Percentiles rank a stretch among this genome's conserved stretches.
phyloP scores from a whole-genome alignment of 805 yeast genomes.

The Yamadazyma takamatsuzukensis region DNA sequence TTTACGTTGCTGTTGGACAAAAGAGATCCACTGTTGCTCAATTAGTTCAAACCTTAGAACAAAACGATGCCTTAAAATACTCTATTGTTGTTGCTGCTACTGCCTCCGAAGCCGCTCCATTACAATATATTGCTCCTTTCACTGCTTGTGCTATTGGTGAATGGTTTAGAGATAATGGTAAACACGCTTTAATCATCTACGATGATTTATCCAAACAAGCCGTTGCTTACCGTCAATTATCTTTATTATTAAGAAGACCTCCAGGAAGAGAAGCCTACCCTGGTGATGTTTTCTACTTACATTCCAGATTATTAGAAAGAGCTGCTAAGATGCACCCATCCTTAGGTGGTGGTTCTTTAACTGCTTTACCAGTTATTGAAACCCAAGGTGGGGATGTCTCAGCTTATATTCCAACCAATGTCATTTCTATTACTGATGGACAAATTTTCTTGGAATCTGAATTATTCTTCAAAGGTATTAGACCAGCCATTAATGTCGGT shows the following conservation, averaged over 20 bases:
- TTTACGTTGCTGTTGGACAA: conserved; percentile 99
- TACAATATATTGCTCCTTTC: conserved; percentile 99
- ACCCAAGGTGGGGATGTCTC: conserved; percentile 99
- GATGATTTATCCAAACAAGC: conserved; percentile 99
- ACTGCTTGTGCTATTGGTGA: conserved; percentile 99
- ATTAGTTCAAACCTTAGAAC: conserved; percentile 98
- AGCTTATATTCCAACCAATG: conserved; percentile 96
- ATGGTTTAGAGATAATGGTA: conserved; percentile 99
- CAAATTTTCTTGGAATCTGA: conserved; percentile 99
- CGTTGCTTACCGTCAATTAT: conserved; percentile 99
- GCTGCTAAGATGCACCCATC: conserved; percentile 94
- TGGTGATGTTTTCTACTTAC: conserved; percentile 95
- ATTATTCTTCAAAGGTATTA: conserved; percentile 99
- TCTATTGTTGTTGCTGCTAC: conserved; percentile 98
- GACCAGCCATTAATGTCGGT: conserved; percentile 99
- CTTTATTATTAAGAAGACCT: conserved; percentile 94
- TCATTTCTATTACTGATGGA: conserved; percentile 95
- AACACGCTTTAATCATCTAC: conserved; percentile 93
- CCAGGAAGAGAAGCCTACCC: conserved; percentile 98
- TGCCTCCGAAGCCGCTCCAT: conserved; percentile 99
- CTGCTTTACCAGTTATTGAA: conserved; percentile 95
- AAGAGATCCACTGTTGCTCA: conserved; percentile 99
- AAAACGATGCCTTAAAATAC: conserved; percentile 96
- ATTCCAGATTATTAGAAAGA: conserved; percentile 93
- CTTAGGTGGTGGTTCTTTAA: conserved; percentile 90